Evolutionary conservation across 345 rosid species (phyloP), one percentile per base, ranked within the genome.

Genomic region (Mercurialis annua): DNA sequence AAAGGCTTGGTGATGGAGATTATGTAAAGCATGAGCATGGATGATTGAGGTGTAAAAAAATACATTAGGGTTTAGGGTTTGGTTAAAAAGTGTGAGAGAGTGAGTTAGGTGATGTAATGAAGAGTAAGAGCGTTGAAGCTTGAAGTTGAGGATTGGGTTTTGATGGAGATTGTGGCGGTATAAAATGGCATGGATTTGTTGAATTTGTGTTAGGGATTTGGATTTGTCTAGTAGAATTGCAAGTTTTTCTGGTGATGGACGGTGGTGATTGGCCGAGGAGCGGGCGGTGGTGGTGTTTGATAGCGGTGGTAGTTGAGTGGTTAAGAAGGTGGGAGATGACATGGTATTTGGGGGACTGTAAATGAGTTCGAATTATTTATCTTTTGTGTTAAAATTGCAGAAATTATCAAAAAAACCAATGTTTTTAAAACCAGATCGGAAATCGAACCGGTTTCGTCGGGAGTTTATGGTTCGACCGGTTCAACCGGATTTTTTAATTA

Each of bases 81-180:
- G 78, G 61, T 84, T 62, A 73, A 92, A 88, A 23, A 92, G 77
- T 36, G 77, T 11, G 55, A 90, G 60, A 8, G 90, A 83, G 71
- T 68, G 71, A 73, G 67, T 77, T 40, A 85, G 81, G 69, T 71
- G 74, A 59, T 84, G 81, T 52, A 71, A 73, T 21, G 87, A 84
- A 69, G 96, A 85, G 80, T 88, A 92, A 34, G 96, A 82, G 46
- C 96, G 92, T 54, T 83, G 95, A 60, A 92, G 98, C 81, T 87
- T 87, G 79, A 92, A 88, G 69, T 76, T 86, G 58, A 88, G 74
- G 65, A 83, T 70, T 34, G 77, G 90, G 77, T 84, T 72, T 33
- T 58, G 64, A 73, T 75, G 78, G 73, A 92, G 80, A 59, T 75
- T 72, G 72, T 82, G 88, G 64, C 85, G 92, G 68, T 83, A 85